Base-by-base conservation (phyloP, 352 stramenopile genomes). In the Aphanomyces astaci region DNA sequence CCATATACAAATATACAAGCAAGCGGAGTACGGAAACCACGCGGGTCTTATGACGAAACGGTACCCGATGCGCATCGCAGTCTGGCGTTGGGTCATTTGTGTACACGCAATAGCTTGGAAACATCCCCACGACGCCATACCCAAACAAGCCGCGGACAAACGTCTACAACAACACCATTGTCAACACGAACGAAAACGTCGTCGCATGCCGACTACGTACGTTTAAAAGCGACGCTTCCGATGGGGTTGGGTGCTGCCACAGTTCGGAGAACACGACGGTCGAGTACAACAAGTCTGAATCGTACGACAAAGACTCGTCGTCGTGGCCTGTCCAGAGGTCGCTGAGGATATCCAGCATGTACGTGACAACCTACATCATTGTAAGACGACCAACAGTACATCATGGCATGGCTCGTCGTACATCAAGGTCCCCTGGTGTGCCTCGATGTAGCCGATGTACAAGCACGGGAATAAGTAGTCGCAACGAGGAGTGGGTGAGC, bases 391-490 rank as follows among this genome's bases (percentile, higher is more conserved):
- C n/a, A 36, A 15, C 30, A 7, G 4, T 33, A 30, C 7, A 27
- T 32, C 19, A 32, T 19, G 11, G 10, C 11, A 32, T 27, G n/a
- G 3, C 25, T 57, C 49, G 49, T 32, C 49, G 25, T 30, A 59
- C 51, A 17, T 59, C 30, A 0, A 74, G 36, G 28, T 84, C 77
- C 0, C 72, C 45, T 0, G 32, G 3, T 0, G 45, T 67, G 48
- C 77, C 81, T 3, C 75, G 74, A 1, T 71, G 69, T n/a, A 84
- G 36, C 43, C 72, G 54, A 51, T 82, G 79, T 0, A 73, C 63
- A 3, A 82, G 24, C 19, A 68, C 66, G 0, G 77, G 72, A 33
- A 84, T 80, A 7, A 80, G 31, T 2, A 56, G 66, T 17, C 78
- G 72, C 7, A 45, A 56, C 13, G 22, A 68, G 0, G 55, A 56